A percentile compares a stretch with the other conserved stretches of the same genome.
Evolutionary conservation across 306 rosid genomes (phyloP).

Genomic region (Quercus glauca): DNA sequence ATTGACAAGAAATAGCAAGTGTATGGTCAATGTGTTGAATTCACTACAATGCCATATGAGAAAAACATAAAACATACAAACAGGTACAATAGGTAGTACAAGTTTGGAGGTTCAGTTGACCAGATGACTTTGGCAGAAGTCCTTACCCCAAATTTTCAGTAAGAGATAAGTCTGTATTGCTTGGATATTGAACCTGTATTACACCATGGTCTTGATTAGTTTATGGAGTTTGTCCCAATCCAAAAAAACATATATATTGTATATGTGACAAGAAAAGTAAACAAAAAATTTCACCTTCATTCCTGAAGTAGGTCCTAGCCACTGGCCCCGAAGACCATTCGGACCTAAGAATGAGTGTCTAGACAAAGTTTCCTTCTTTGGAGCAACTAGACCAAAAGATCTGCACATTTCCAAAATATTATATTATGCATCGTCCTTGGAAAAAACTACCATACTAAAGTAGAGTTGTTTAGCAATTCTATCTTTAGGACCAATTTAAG

Average conservation of each 20-base stretch:
- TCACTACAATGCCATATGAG: constrained; percentile 6
- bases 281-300: constrained; percentile 50
- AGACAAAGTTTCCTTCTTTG: constrained; percentile 90
- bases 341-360: constrained; percentile 97
- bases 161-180: constrained; percentile 52
- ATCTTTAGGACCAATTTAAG: constrained; percentile 8
- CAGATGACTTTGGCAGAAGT: constrained; percentile 6
- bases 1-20: constrained; percentile 11
- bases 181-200: constrained; percentile 86
- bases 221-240: constrained; percentile 7
- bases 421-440: constrained; percentile 11
- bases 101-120: constrained; percentile 9
- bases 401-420: constrained; percentile 44
- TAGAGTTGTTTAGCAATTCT: background rate
- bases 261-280: background rate
- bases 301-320: constrained; percentile 77
- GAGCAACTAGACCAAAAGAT: constrained; percentile 59
- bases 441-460: constrained; percentile 1
- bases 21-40: constrained; percentile 2
- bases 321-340: constrained; percentile 86
- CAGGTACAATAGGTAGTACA: constrained; percentile 5
- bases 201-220: background rate
- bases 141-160: constrained; percentile 59
- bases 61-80: constrained; percentile 14
- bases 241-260: background rate